Evolutionary conservation across 2,329 filamentous ascomycete genomes (phyloP).

Genomic region (Tympanopsis confertula): DNA sequence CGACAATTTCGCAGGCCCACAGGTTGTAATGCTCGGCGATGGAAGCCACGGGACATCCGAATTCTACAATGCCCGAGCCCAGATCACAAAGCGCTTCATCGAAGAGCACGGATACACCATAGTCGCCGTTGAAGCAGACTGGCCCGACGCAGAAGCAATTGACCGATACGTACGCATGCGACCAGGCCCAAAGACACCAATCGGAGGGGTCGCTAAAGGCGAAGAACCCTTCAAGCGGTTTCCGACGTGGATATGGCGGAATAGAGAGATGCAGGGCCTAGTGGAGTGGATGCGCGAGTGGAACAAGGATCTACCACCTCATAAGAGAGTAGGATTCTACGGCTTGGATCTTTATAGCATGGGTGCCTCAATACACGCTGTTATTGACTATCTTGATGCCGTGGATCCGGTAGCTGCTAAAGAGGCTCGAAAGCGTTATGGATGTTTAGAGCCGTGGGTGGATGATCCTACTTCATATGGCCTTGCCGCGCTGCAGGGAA

Average conservation of each 20-base stretch:
- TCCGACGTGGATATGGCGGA: constrained; percentile 45
- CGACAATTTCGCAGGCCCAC: constrained; percentile 22
- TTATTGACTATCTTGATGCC: constrained; percentile 33
- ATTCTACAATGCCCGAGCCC: constrained; percentile 37
- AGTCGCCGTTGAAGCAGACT: constrained; percentile 38
- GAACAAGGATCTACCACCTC: constrained; percentile 15
- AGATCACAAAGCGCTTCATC: constrained; percentile 36
- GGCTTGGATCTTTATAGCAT: constrained; percentile 40
- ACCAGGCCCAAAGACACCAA: constrained; percentile 18
- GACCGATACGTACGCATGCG: constrained; percentile 36
- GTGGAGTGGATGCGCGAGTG: constrained; percentile 36
- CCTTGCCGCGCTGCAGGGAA: constrained; percentile 20
- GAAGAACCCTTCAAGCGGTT: constrained; percentile 29
- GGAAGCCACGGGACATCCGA: constrained; percentile 40
- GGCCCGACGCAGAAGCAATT: constrained; percentile 37
- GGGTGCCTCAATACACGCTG: constrained; percentile 28
- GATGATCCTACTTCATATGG: constrained; percentile 36
- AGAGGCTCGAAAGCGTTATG: constrained; percentile 29
- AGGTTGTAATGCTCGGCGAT: constrained; percentile 30
- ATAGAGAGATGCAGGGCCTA: constrained; percentile 34
- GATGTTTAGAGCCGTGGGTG: constrained; percentile 31
- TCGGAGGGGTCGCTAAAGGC: constrained; percentile 10
- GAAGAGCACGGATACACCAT: constrained; percentile 35
- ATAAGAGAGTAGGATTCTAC: constrained; percentile 25
- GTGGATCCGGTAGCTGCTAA: constrained; percentile 29